Conservation (phyloP, 164 flowering plant species). For the Chimonanthus salicifolius region DNA sequence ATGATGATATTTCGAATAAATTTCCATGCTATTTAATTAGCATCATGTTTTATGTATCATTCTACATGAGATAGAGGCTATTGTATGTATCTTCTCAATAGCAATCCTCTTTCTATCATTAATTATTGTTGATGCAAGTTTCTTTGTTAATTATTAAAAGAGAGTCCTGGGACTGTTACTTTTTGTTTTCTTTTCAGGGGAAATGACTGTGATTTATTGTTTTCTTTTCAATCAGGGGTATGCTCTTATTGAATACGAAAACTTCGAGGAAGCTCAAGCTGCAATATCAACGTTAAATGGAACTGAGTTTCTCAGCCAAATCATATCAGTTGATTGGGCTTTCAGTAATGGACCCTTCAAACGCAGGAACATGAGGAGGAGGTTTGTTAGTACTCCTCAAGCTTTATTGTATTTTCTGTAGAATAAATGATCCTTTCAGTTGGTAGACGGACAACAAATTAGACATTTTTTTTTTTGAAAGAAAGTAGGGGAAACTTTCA, state of each 20-base stretch:
- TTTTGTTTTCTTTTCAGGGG: constrained; percentile 23
- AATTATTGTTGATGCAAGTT: not conserved
- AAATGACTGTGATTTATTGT: not conserved
- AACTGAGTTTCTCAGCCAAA: constrained; percentile 33
- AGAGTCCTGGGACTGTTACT: not conserved
- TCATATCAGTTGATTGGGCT: constrained; percentile 48
- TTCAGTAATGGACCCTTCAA: constrained; percentile 54
- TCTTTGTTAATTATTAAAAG: constrained; percentile 4
- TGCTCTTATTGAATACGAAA: constrained; percentile 45
- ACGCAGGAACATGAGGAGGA: constrained; percentile 35
- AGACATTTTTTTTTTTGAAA: too few relatives aligned
- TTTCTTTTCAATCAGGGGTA: constrained; percentile 31
- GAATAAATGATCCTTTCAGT: too few relatives aligned
- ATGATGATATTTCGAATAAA: too few relatives aligned
- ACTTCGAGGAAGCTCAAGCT: constrained; percentile 40
- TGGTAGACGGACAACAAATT: too few relatives aligned
- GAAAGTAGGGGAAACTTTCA: too few relatives aligned
- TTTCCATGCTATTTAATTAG: too few relatives aligned
- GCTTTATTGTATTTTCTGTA: not conserved
- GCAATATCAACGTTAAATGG: constrained; percentile 46
- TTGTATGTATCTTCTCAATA: too few relatives aligned
- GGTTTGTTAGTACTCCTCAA: constrained; percentile 20
- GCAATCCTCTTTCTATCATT: not conserved
- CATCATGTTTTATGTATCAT: too few relatives aligned
- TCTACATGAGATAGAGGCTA: too few relatives aligned